Evolutionary conservation across 257 asterid species (phyloP).

Genomic region (Nicotiana obtusifolia): DNA sequence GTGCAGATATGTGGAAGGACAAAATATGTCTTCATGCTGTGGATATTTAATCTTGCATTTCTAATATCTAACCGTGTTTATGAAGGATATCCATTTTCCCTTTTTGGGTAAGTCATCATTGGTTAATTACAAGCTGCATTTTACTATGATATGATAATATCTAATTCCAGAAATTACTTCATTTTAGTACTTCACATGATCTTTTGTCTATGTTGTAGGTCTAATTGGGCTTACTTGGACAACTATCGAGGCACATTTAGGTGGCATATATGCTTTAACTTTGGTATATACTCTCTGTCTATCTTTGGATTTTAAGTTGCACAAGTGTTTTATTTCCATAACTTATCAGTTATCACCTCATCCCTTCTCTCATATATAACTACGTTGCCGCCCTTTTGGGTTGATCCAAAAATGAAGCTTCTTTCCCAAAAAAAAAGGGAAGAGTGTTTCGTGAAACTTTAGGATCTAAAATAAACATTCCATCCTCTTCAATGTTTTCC

Average conservation of each 20-base stretch:
- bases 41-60: conserved; percentile 7
- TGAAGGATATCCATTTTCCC: conserved; percentile 7
- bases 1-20: conserved; percentile 7
- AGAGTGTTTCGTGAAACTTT: no score
- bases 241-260: conserved; percentile 83
- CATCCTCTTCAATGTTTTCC: no score
- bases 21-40: not conserved
- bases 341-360: no score
- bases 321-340: no score
- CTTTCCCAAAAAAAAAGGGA: no score
- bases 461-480: no score
- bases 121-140: not conserved
- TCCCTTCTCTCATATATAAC: no score
- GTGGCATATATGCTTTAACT: conserved; percentile 98
- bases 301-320: not conserved
- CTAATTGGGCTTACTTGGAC: conserved; percentile 69
- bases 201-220: conserved; percentile 41
- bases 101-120: not conserved
- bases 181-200: not conserved
- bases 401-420: no score
- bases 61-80: conserved; percentile 8
- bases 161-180: no score
- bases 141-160: not conserved
- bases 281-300: conserved; percentile 47
- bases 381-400: no score